Conservation (phyloP, 1,139 yeast genomes). For the Hyphopichia khmerensis region DNA sequence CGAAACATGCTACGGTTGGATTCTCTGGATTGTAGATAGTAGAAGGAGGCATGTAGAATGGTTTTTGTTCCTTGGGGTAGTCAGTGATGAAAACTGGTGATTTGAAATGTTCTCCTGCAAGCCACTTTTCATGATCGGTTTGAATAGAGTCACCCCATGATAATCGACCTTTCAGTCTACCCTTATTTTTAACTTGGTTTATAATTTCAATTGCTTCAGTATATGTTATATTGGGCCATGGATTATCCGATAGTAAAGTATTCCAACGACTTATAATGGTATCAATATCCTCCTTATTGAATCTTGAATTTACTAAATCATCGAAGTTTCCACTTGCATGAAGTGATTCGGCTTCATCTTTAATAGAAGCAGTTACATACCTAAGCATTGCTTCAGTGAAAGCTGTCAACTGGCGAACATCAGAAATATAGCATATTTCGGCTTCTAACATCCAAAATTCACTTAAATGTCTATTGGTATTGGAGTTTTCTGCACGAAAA, state of each 20-base stretch:
- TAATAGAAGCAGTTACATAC: slow-evolving; percentile 37
- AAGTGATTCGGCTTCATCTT: background rate
- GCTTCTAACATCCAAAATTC: slow-evolving; percentile 99
- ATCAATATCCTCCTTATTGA: slow-evolving; percentile 31
- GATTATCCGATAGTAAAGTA: slow-evolving; percentile 20
- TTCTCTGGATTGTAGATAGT: slow-evolving; percentile 26
- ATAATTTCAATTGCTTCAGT: slow-evolving; percentile 61
- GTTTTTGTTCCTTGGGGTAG: slow-evolving; percentile 77
- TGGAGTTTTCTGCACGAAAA: slow-evolving; percentile 89
- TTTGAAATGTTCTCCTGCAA: slow-evolving; percentile 66
- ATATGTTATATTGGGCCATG: slow-evolving; percentile 78
- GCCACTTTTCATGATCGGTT: slow-evolving; percentile 89
- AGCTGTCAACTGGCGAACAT: slow-evolving; percentile 57
- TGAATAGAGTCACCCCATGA: slow-evolving; percentile 74
- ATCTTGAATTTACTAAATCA: slow-evolving; percentile 44
- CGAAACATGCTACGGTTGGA: slow-evolving; percentile 86
- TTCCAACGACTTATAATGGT: slow-evolving; percentile 34
- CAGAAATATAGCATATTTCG: slow-evolving; percentile 68
- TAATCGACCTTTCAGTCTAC: slow-evolving; percentile 20
- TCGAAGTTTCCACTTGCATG: slow-evolving; percentile 29
- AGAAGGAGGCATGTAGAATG: slow-evolving; percentile 81
- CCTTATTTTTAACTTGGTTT: slow-evolving; percentile 36
- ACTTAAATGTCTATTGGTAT: slow-evolving; percentile 85
- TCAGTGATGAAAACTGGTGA: slow-evolving; percentile 88
- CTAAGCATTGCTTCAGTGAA: slow-evolving; percentile 73